Evolutionary conservation across 495 filamentous ascomycete species (phyloP).

Genomic region (Cercophora samala): DNA sequence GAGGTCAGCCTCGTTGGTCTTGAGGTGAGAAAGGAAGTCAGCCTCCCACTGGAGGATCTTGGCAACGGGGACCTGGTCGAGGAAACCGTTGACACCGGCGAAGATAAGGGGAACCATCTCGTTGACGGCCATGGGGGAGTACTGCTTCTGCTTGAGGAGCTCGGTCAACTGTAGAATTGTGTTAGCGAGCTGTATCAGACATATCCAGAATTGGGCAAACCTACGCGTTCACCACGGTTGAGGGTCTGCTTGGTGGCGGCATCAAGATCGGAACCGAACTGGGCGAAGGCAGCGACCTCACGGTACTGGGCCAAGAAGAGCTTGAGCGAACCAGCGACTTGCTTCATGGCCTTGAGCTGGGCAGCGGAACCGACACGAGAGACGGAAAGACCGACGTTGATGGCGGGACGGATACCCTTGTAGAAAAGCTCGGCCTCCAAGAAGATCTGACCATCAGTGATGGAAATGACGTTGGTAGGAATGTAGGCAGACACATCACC

Average conservation of each 20-base stretch:
- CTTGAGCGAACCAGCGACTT: conserved; percentile 99
- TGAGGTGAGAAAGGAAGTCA: conserved; percentile 89
- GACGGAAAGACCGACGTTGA: conserved; percentile 99
- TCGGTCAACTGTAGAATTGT: conserved; percentile 63
- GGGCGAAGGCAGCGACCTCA: conserved; percentile 99
- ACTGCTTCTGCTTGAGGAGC: conserved; percentile 99
- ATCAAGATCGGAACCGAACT: conserved; percentile 99
- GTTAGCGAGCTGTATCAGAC: conserved; percentile 29
- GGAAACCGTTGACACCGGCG: conserved; percentile 96
- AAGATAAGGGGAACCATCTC: conserved; percentile 99
- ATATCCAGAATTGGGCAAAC: conserved; percentile 25
- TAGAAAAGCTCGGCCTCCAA: conserved; percentile 99
- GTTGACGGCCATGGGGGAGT: conserved; percentile 96
- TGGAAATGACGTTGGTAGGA: conserved; percentile 99
- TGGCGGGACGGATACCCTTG: conserved; percentile 99
- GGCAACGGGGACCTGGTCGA: conserved; percentile 79
- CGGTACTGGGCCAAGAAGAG: conserved; percentile 99
- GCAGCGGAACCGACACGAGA: conserved; percentile 99
- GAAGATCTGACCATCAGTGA: conserved; percentile 99
- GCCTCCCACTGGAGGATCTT: conserved; percentile 89
- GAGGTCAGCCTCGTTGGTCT: conserved; percentile 81
- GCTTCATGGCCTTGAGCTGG: conserved; percentile 99
- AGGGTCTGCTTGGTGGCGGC: conserved; percentile 98
- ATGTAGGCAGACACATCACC: conserved; percentile 99
- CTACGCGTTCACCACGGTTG: conserved; percentile 95